Evolutionary conservation across 176 grass and related monocot species (phyloP).

Genomic region (Rhynchospora breviuscula): DNA sequence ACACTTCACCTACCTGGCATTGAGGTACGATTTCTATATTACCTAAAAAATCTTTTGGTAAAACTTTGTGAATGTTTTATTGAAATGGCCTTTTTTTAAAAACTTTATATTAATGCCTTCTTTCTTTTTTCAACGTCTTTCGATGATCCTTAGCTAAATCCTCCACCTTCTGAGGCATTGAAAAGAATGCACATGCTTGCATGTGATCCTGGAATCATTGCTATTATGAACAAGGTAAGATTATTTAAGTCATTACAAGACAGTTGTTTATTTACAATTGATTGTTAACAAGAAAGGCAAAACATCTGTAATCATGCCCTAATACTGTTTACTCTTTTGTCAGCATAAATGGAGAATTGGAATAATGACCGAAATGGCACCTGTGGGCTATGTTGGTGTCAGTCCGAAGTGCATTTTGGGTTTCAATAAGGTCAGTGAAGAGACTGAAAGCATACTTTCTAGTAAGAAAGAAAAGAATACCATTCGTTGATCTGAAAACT

Average conservation of each 20-base stretch:
- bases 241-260: constrained; percentile 17
- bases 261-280: not conserved
- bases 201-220: constrained; percentile 92
- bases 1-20: constrained; percentile 70
- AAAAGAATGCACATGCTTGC: constrained; percentile 99
- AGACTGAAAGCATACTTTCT: not conserved
- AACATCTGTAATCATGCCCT: not conserved
- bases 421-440: constrained; percentile 74
- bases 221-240: constrained; percentile 93
- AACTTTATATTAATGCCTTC: not conserved
- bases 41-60: not conserved
- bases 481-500: not conserved
- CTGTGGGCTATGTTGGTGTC: constrained; percentile 82
- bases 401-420: constrained; percentile 91
- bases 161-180: constrained; percentile 74
- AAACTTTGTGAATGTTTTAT: not conserved
- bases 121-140: constrained; percentile 14
- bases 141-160: constrained; percentile 50
- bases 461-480: not conserved
- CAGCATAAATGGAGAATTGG: constrained; percentile 91
- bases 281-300: not conserved
- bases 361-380: constrained; percentile 98
- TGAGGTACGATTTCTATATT: constrained; percentile 45
- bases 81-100: not conserved
- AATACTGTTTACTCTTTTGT: constrained; percentile 9